Evolutionary conservation across 345 rosid species (phyloP).

Genomic region (Salix suchowensis): DNA sequence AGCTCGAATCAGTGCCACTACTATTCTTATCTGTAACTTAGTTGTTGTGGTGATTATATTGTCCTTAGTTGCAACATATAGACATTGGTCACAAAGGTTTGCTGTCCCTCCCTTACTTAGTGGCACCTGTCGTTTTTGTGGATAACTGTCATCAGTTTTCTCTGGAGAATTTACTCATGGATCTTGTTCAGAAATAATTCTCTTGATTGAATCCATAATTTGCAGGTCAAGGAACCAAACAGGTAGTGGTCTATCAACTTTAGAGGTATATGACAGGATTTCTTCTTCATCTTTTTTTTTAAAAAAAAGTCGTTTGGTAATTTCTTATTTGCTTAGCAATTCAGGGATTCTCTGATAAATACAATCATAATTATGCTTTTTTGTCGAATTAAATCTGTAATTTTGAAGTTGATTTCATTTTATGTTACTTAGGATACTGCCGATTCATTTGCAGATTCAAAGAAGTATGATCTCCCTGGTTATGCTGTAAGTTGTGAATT

Average conservation of each 20-base stretch:
- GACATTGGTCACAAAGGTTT: constrained; percentile 63
- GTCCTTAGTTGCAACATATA: constrained; percentile 49
- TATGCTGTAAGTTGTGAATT: constrained; percentile 57
- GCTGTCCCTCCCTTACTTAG: constrained; percentile 10
- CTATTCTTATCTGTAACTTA: constrained; percentile 47
- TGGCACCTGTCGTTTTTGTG: neutral
- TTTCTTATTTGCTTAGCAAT: neutral
- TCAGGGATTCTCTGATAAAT: neutral
- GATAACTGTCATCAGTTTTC: neutral
- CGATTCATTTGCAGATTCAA: constrained; percentile 35
- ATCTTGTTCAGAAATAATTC: neutral
- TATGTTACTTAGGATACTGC: constrained; percentile 38
- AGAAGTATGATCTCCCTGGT: constrained; percentile 68
- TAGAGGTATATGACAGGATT: constrained; percentile 34
- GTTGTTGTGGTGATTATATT: constrained; percentile 41
- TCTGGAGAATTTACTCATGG: neutral
- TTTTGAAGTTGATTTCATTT: neutral
- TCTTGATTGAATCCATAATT: constrained; percentile 13
- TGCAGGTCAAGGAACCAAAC: constrained; percentile 35
- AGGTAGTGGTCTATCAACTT: constrained; percentile 26
- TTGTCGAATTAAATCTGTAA: neutral
- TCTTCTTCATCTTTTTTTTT: neutral
- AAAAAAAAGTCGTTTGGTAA: neutral
- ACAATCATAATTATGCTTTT: neutral
- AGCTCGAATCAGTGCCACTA: constrained; percentile 51